Base-by-base conservation (phyloP, 73 alveolate species). In the Paramecium tetraurelia region DNA sequence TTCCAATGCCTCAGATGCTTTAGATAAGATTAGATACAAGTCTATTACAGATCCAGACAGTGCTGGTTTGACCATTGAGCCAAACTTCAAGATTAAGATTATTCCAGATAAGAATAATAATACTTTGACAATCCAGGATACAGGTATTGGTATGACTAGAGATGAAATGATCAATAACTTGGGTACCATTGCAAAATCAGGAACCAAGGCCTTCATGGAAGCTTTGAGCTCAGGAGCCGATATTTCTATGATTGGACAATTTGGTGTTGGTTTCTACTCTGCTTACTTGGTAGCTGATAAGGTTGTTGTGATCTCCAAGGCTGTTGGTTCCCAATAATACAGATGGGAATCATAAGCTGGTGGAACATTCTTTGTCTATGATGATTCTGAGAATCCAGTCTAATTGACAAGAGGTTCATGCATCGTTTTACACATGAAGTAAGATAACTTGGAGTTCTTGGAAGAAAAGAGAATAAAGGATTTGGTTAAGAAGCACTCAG, bases 181-280 rank as follows among this genome's bases (percentile, higher is more conserved):
- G 87, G 99, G 99, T 92, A 99, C 99, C 72, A 99, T 99, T 75
- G 99, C 99, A 89, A 96, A 97, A 92, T 99, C 99, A 58, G 99
- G 99, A 38, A 99, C 99, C 88, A 99, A 98, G 96, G 99, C 99
- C 46, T 98, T 98, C 98, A 98, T 98, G 99, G 99, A 99, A 96
- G 99, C 99, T 57, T 92, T 97, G 88, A 92, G 98, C 88, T 97
- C 99, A 58, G 99, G 99, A 22, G 99, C 99, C 16, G 99, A 98
- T 96, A 98, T 98, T 93, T 93, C 98, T 53, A 98, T 98, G 99
- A 98, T 98, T 85, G 99, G 99, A 29, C 99, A 97, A 97, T 98
- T 98, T 92, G 99, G 99, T 86, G 99, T 98, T 95, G 99, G 99
- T 72, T 98, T 98, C 96, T 98, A 98, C 96, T 97, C 99, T 33